Conservation (phyloP, 1,284 basidiomycete species). For the Athelia sp. region DNA sequence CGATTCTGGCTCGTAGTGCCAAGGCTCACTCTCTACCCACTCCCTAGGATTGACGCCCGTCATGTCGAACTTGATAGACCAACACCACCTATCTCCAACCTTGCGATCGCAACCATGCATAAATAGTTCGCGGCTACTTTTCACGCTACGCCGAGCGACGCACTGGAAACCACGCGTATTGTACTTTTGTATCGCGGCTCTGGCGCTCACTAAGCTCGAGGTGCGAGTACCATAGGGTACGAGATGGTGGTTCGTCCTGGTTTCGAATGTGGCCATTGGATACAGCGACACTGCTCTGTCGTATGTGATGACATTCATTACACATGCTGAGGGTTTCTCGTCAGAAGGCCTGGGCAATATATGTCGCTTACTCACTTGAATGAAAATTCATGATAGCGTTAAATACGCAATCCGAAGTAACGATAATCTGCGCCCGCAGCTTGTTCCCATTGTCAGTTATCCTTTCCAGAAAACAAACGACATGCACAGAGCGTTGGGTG, state of each 20-base stretch:
- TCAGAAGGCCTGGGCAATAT: neutral
- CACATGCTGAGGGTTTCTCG: conserved; percentile 18
- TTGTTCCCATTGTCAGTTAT: too few species aligned
- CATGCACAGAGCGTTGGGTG: too few species aligned
- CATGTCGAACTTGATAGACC: neutral
- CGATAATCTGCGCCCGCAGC: too few species aligned
- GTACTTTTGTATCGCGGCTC: conserved; percentile 18
- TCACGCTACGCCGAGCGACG: neutral
- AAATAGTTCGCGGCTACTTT: neutral
- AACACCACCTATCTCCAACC: neutral
- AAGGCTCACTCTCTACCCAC: too few species aligned
- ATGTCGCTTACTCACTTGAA: neutral
- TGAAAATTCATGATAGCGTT: neutral
- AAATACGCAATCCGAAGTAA: too few species aligned
- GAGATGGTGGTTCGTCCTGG: conserved; percentile 6
- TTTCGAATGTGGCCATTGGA: conserved; percentile 23
- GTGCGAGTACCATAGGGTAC: conserved; percentile 8
- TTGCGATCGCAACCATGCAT: neutral
- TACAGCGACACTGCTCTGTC: conserved; percentile 22
- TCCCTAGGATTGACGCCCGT: too few species aligned
- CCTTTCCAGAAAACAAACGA: too few species aligned
- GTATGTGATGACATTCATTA: conserved; percentile 22
- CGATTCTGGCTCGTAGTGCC: too few species aligned
- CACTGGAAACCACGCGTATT: conserved; percentile 16
- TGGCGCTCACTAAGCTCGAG: conserved; percentile 1